Conservation (phyloP, 1,139 yeast genomes). For the Lodderomyces parapsilosis region DNA sequence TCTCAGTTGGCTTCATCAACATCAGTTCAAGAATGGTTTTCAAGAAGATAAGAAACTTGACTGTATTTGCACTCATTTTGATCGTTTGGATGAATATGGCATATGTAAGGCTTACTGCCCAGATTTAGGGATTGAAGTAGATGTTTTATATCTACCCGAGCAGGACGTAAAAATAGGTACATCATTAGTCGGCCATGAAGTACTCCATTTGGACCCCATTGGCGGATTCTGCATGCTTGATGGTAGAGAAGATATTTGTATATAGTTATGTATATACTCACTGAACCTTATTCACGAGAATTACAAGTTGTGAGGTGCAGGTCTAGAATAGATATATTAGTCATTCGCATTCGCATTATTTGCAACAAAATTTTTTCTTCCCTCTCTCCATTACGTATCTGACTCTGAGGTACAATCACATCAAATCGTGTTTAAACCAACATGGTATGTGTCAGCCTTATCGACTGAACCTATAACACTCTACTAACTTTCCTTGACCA, state of each 20-base stretch:
- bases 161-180: conserved; percentile 39
- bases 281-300: no score
- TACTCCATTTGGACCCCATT: conserved; percentile 34
- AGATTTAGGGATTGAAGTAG: conserved; percentile 49
- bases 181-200: conserved; percentile 37
- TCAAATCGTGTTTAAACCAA: neutral
- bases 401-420: neutral
- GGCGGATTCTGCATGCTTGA: conserved; percentile 26
- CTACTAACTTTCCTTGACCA: conserved; percentile 7
- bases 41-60: conserved; percentile 12
- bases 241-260: conserved; percentile 2
- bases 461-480: no score
- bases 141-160: conserved; percentile 23
- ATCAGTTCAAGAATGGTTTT: conserved; percentile 9
- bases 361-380: conserved; percentile 1
- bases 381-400: neutral
- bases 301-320: no score
- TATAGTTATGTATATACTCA: no score
- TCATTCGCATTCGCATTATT: neutral
- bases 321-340: conserved; percentile 1
- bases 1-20: conserved; percentile 25
- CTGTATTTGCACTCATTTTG: conserved; percentile 29
- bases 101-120: conserved; percentile 37
- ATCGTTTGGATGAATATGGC: conserved; percentile 16
- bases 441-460: conserved; percentile 1